phyloP scores from a whole-genome alignment of 257 asterid genomes.

The Nicotiana tomentosiformis region DNA sequence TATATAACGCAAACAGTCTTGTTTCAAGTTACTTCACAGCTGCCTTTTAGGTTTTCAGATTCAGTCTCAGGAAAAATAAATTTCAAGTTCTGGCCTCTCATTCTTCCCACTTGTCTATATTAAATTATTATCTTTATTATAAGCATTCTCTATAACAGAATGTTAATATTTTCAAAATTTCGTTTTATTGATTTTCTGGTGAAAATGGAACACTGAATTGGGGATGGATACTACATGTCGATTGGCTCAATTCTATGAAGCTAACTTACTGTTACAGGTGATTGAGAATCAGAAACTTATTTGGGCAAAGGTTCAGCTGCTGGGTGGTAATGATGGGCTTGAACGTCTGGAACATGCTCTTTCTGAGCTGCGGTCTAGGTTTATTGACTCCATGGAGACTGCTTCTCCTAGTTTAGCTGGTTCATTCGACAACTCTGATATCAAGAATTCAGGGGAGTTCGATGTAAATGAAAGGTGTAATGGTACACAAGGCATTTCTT shows the following conservation, averaged over 20 bases:
- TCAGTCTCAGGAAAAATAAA: neutral
- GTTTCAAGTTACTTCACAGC: neutral
- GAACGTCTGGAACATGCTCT: constrained; percentile 17
- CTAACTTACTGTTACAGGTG: constrained; percentile 11
- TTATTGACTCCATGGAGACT: constrained; percentile 2
- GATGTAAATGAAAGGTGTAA: neutral
- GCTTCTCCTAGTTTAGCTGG: constrained; percentile 1
- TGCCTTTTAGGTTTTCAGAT: neutral
- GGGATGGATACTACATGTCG: neutral
- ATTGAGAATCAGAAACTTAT: constrained; percentile 20
- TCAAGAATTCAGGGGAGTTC: neutral
- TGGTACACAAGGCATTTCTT: neutral
- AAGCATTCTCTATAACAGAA: neutral
- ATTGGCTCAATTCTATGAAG: neutral
- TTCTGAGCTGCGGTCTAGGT: constrained; percentile 12
- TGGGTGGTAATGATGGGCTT: constrained; percentile 20
- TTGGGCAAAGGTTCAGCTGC: constrained; percentile 8
- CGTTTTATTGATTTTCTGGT: neutral
- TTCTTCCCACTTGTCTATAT: neutral
- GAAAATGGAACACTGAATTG: neutral
- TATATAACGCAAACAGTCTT: neutral
- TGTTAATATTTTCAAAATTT: neutral
- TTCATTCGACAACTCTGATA: constrained; percentile 4
- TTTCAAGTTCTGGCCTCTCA: neutral
- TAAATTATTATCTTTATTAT: neutral